Percentiles rank a stretch among this genome's conserved stretches.
phyloP scores from a whole-genome alignment of 2,329 filamentous ascomycete species.

The Aspergillus sp. region DNA sequence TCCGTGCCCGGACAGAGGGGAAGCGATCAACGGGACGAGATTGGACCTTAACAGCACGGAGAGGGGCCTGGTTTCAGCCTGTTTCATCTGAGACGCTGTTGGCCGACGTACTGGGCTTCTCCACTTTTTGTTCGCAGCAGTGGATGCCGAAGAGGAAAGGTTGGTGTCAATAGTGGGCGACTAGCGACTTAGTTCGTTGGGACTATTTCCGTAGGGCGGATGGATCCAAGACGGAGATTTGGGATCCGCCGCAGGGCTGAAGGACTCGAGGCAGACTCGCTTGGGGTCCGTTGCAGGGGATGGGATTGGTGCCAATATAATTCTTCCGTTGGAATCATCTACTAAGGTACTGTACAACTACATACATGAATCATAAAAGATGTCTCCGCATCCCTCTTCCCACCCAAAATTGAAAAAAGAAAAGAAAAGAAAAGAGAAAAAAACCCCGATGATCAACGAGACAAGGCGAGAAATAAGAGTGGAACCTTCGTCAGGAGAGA shows the following conservation, averaged over 20 bases:
- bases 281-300: too few species aligned
- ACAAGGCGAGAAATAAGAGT: neutral
- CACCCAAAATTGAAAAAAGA: neutral
- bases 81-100: neutral
- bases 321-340: slow-evolving; percentile 18
- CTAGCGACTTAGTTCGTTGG: neutral
- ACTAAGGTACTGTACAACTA: slow-evolving; percentile 13
- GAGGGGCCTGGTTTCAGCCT: neutral
- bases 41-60: too few species aligned
- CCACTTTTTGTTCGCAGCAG: neutral
- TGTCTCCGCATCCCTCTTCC: neutral
- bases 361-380: slow-evolving; percentile 10
- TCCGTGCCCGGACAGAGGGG: neutral
- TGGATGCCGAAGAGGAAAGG: too few species aligned
- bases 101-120: too few species aligned
- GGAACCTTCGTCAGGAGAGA: neutral
- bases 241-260: neutral
- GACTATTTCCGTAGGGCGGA: neutral
- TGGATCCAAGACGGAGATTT: too few species aligned
- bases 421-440: too few species aligned
- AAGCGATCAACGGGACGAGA: neutral
- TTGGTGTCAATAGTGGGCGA: too few species aligned
- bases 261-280: neutral
- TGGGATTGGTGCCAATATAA: neutral
- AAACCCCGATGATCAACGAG: neutral